Evolutionary conservation across 495 filamentous ascomycete species (phyloP), one percentile per base, ranked within the genome.

Genomic region (Choiromyces venosus): DNA sequence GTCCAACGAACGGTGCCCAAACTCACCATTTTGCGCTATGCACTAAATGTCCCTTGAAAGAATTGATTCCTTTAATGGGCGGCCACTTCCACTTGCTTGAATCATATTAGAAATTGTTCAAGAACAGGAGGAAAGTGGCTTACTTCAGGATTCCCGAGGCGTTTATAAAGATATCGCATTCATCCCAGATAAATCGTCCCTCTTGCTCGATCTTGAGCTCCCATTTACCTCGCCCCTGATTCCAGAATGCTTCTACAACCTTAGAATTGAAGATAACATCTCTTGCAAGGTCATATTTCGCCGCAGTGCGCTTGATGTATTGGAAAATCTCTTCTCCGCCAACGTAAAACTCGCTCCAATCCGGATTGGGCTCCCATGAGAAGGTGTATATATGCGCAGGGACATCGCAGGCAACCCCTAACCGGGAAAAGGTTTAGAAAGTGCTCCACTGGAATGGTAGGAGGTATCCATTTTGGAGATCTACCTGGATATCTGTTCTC

Each of bases 11-110:
- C 82, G 0, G 67, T 71, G 40, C 83, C 36, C 40, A 10, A 33
- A n/a, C 82, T 73, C 86, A 85, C 85, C 86, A 90, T 6, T 73
- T 66, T 0, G 88, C 88, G 67, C 83, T 87, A 73, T 90, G 88
- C 67, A 89, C 71, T 19, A 87, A 70, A 73, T 85, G 84, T 0
- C 88, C 88, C 44, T 84, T 82, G 78, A 87, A 90, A 3, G 84
- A 76, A 42, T 87, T 75, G 3, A 88, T 79, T 14, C 88, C 88
- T 35, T 83, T 81, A 33, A 90, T 87, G 1, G 82, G 75, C 0
- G 89, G 89, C 84, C 85, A 90, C 66, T 83, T 84, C 83, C 85
- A 85, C 35, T 85, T 84, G 73, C 90, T 87, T 67, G 46, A 70
- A 67, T 67, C 65, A 61, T 39, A 68, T 84, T 71, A 83, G 82